Base-by-base conservation (phyloP, 805 yeast species). In the Candida easanensis region DNA sequence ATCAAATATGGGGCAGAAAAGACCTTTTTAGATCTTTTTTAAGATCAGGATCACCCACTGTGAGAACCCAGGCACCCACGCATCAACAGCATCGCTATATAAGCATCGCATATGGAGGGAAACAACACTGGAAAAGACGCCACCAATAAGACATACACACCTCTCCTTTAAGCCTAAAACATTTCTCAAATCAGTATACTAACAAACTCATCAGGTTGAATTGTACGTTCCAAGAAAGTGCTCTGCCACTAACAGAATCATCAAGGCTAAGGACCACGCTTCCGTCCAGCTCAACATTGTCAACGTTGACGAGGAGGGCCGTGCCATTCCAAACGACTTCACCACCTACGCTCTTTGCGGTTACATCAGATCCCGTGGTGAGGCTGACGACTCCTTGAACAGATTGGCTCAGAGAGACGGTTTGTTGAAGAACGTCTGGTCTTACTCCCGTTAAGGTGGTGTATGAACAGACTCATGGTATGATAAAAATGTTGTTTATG, bases 141-240 rank as follows among this genome's bases (percentile, higher is more conserved):
- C n/a, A n/a, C n/a, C n/a, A n/a, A n/a, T n/a, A n/a, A n/a, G n/a
- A n/a, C n/a, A n/a, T n/a, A n/a, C n/a, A n/a, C n/a, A n/a, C n/a
- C n/a, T 22, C 10, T 26, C 8, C 30, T 26, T 9, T 26, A 9
- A n/a, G 15, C 14, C n/a, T 5, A 9, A n/a, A 26, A 26, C n/a
- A 15, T n/a, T 19, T 7, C 33, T 30, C 33, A 30, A 27, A 32
- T n/a, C 28, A 25, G 26, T 23, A 21, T 52, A 54, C 57, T 48
- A 49, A 52, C 60, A 36, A 18, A 2, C 14, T 9, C 16, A 37
- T 31, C 45, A 54, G 97, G 97, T 93, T 77, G 99, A 93, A 84
- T 89, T 93, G 78, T 93, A 93, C 95, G 95, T 91, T 77, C 99
- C 99, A 82, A 88, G 99, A 85, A 93, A 93, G 82, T 93, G 99